phyloP scores from a whole-genome alignment of 495 filamentous ascomycete genomes.

The Penicillium mononematosum region DNA sequence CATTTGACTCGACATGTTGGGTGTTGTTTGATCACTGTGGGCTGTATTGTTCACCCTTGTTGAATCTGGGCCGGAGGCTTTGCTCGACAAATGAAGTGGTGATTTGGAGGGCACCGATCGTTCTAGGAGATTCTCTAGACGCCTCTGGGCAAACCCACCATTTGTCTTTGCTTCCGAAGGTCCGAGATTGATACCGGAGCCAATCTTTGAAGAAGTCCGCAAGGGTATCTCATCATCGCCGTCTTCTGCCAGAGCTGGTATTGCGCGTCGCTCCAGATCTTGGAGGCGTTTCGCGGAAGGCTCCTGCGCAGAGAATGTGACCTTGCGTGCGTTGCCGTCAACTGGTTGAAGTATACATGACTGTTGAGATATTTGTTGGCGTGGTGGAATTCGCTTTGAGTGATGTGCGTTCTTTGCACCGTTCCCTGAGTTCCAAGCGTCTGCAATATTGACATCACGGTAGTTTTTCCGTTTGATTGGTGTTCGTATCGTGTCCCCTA shows the following conservation, averaged over 20 bases:
- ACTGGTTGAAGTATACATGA: slow-evolving; percentile 24
- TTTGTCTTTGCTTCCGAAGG: not conserved
- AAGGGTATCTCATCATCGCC: slow-evolving; percentile 28
- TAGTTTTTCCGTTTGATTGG: slow-evolving; percentile 55
- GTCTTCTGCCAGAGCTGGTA: slow-evolving; percentile 44
- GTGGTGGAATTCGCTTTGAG: not conserved
- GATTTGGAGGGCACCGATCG: slow-evolving; percentile 31
- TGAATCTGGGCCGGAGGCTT: not conserved
- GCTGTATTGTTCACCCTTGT: not conserved
- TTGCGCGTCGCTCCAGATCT: slow-evolving; percentile 18
- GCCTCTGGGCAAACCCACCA: slow-evolving; percentile 15
- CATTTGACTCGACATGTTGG: not conserved
- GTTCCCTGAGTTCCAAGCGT: not conserved
- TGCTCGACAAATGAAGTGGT: slow-evolving; percentile 13
- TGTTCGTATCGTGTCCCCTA: slow-evolving; percentile 59
- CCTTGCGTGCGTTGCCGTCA: slow-evolving; percentile 22
- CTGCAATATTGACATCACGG: slow-evolving; percentile 13
- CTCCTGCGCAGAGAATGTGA: not conserved
- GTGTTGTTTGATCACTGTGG: not conserved
- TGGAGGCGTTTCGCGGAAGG: slow-evolving; percentile 14
- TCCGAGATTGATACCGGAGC: not conserved
- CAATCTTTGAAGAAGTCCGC: not conserved
- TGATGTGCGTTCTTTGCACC: not conserved
- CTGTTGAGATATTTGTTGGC: not conserved
- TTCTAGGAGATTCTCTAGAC: slow-evolving; percentile 41